Conservation (phyloP, 257 asterid species). For the Solanum bukasovii region DNA sequence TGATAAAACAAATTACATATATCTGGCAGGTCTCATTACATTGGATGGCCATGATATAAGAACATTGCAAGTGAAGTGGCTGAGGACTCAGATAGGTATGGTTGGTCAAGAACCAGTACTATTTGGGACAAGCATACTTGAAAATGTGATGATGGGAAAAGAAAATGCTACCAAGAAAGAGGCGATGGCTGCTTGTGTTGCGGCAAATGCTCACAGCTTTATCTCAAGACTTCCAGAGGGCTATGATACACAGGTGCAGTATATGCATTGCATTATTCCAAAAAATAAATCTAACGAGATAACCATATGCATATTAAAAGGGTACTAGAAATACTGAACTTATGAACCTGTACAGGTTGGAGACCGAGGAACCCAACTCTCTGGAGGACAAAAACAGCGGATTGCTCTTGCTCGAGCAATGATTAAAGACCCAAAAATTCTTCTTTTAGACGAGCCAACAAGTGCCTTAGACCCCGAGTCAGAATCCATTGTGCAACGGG, state of each 20-base stretch:
- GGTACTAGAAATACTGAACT: background rate
- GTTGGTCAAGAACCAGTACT: slow-evolving; percentile 89
- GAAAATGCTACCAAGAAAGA: slow-evolving; percentile 67
- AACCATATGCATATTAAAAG: background rate
- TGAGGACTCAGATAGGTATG: slow-evolving; percentile 80
- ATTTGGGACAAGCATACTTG: slow-evolving; percentile 60
- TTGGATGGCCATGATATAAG: slow-evolving; percentile 71
- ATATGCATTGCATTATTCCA: background rate
- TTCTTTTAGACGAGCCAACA: slow-evolving; percentile 80
- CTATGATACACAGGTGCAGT: slow-evolving; percentile 59
- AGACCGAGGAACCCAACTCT: slow-evolving; percentile 66
- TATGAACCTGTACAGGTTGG: slow-evolving; percentile 43
- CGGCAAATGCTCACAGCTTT: slow-evolving; percentile 68
- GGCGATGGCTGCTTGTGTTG: slow-evolving; percentile 50
- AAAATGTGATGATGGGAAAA: slow-evolving; percentile 70
- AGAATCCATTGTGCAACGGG: slow-evolving; percentile 57
- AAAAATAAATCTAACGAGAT: background rate
- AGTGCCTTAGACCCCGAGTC: slow-evolving; percentile 78
- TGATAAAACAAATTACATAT: background rate
- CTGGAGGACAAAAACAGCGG: slow-evolving; percentile 87
- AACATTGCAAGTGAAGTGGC: slow-evolving; percentile 79
- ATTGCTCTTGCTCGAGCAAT: slow-evolving; percentile 82
- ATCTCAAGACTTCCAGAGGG: slow-evolving; percentile 58
- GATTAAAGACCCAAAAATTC: slow-evolving; percentile 62
- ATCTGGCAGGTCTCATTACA: slow-evolving; percentile 37